Conservation (phyloP, 768 basidiomycete genomes). For the Amanita pallidorosea region DNA sequence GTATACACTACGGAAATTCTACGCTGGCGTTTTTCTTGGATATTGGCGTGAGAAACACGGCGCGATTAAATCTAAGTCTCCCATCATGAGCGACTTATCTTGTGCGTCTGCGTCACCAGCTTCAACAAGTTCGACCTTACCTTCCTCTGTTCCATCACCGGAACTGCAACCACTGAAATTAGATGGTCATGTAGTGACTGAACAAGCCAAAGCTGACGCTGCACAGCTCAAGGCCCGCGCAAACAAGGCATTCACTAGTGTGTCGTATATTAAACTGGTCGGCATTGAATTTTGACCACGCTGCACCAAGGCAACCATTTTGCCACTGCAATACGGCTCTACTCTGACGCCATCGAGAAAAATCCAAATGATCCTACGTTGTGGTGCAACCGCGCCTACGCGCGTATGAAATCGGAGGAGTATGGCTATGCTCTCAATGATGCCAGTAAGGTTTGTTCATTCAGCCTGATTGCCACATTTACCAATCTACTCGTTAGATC, state of each 20-base stretch:
- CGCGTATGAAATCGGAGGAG: constrained; percentile 87
- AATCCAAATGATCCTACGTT: constrained; percentile 84
- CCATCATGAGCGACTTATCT: constrained; percentile 5
- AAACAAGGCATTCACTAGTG: constrained; percentile 79
- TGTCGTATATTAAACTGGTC: constrained; percentile 13
- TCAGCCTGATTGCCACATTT: background rate
- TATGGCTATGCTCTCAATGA: constrained; percentile 87
- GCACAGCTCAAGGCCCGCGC: constrained; percentile 70
- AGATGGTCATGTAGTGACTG: constrained; percentile 40
- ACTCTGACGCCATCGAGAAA: constrained; percentile 74
- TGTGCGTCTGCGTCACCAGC: constrained; percentile 14
- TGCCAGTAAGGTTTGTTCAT: constrained; percentile 48
- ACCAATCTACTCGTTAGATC: constrained; percentile 32
- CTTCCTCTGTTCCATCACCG: constrained; percentile 51
- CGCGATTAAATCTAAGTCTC: background rate
- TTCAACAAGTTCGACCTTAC: constrained; percentile 22
- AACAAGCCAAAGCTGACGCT: constrained; percentile 61
- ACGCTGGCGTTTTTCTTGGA: background rate
- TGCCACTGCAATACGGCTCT: constrained; percentile 62
- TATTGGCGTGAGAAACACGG: background rate
- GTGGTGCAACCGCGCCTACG: constrained; percentile 92
- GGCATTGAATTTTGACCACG: background rate
- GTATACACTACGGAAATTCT: background rate
- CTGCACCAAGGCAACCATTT: constrained; percentile 56
- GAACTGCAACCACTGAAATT: constrained; percentile 40